Evolutionary conservation across 495 filamentous ascomycete genomes (phyloP), one percentile per base, ranked within the genome.

Genomic region (Daldinia loculata): DNA sequence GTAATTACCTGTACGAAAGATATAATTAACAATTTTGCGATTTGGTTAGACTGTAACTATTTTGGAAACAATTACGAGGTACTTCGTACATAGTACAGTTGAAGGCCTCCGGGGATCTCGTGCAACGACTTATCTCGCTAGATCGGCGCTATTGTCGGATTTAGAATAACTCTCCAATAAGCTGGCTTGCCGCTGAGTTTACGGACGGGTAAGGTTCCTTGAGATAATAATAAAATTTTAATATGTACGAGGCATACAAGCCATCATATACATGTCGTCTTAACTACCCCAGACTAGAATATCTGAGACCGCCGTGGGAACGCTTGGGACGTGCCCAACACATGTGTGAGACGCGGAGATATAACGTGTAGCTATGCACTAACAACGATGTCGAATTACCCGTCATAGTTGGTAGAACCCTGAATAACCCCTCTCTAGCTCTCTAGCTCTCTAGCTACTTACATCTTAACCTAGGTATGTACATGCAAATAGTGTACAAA

Each of bases 91-190:
- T 43, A 43, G 14, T 45, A 22, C 41, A 26, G 39, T 62, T 38
- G 22, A 67, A 56, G 15, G 50, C n/a, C 32, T 22, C 24, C 50
- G 14, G 27, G 50, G 50, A 53, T 53, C 27, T 53, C 14, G 50
- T 53, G 56, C 52, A 62, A 58, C 60, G 26, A 38, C 69, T 68
- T 72, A 68, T 67, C 64, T 72, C 56, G 63, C 64, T 72, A 68
- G 69, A 68, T 72, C 69, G 69, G 55, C 64, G 58, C 62, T 66
- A 70, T 70, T 66, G 56, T 70, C 56, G 38, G 53, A 32, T 61
- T 66, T 45, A 57, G 43, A 71, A 71, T 62, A 32, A 50, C 39
- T 72, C 50, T 19, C 41, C 19, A 58, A 63, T 69, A 34, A 68
- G 27, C 30, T 61, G n/a, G 65, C 61, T 66, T 72, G 51, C 61